These are phyloP conservation scores for Cladophialophora exuberans DNA, from an alignment of 2,329 filamentous ascomycete genomes.

Conservation along the genomic window DNA sequence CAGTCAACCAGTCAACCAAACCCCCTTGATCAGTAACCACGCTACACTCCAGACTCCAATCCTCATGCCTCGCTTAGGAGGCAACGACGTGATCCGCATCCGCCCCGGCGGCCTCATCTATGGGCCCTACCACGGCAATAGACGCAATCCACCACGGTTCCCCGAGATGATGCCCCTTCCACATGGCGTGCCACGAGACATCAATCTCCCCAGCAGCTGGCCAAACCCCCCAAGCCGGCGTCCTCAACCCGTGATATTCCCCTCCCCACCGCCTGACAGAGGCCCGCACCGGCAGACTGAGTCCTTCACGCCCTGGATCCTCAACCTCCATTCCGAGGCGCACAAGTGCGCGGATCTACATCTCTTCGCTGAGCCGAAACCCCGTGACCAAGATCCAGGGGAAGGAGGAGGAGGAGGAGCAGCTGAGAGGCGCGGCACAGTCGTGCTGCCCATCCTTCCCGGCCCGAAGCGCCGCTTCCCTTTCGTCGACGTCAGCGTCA, in stretches of 20 bases:
- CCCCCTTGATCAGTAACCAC: too few relatives aligned
- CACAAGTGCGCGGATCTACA: constrained; percentile 19
- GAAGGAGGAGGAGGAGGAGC: background rate
- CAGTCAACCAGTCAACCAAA: too few relatives aligned
- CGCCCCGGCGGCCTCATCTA: background rate
- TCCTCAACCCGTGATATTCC: background rate
- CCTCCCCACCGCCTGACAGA: background rate
- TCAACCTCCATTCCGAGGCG: constrained; percentile 1
- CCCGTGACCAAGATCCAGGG: background rate
- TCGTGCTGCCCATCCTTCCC: constrained; percentile 21
- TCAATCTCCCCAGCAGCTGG: background rate
- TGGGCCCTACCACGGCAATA: background rate
- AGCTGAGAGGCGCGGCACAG: constrained; percentile 5
- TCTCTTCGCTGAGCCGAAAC: constrained; percentile 6
- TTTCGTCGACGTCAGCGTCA: constrained; percentile 18
- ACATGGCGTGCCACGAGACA: background rate
- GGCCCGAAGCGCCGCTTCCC: background rate
- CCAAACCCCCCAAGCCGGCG: background rate
- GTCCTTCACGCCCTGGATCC: constrained; percentile 19
- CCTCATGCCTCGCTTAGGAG: background rate
- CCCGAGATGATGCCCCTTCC: too few relatives aligned
- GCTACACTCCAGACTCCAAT: too few relatives aligned
- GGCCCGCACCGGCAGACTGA: background rate
- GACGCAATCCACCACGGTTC: too few relatives aligned
- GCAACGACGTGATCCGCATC: background rate